A percentile compares a stretch with the other conserved stretches of the same genome.
phyloP scores from a whole-genome alignment of 768 basidiomycete genomes.

The Mycena belliarum region DNA sequence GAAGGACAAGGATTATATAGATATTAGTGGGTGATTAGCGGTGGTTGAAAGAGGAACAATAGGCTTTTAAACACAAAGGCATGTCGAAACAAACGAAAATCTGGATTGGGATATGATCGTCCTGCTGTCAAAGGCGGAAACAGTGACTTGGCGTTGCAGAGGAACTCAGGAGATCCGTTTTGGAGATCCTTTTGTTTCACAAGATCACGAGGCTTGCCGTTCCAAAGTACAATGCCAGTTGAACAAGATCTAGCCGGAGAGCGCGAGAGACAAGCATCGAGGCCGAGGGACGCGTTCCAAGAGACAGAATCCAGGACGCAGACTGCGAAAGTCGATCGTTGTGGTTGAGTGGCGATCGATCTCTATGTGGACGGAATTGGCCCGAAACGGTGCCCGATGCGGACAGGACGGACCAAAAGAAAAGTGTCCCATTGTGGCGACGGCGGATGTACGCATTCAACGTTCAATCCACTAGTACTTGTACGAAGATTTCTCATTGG shows the following conservation, averaged over 20 bases:
- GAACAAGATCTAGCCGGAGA: neutral
- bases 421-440: too few relatives aligned
- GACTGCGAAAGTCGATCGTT: too few relatives aligned
- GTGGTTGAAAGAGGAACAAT: conserved; percentile 29
- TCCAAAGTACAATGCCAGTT: neutral
- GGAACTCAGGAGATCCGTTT: conserved; percentile 7
- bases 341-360: too few relatives aligned
- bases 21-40: conserved; percentile 14
- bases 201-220: neutral
- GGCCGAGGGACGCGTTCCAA: too few relatives aligned
- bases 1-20: conserved; percentile 25
- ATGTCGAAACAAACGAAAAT: conserved; percentile 8
- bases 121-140: conserved; percentile 1
- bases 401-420: too few relatives aligned
- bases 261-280: neutral
- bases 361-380: too few relatives aligned
- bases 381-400: too few relatives aligned
- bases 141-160: too few relatives aligned
- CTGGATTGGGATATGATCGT: conserved; percentile 6
- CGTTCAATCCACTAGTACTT: too few relatives aligned
- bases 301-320: too few relatives aligned
- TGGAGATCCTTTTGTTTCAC: conserved; percentile 16
- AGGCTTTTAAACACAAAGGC: conserved; percentile 20
- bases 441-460: too few relatives aligned
- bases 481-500: too few relatives aligned